These are phyloP conservation scores for Botrytis galanthina DNA, from an alignment of 2,329 filamentous ascomycete species.

Conservation along the genomic window DNA sequence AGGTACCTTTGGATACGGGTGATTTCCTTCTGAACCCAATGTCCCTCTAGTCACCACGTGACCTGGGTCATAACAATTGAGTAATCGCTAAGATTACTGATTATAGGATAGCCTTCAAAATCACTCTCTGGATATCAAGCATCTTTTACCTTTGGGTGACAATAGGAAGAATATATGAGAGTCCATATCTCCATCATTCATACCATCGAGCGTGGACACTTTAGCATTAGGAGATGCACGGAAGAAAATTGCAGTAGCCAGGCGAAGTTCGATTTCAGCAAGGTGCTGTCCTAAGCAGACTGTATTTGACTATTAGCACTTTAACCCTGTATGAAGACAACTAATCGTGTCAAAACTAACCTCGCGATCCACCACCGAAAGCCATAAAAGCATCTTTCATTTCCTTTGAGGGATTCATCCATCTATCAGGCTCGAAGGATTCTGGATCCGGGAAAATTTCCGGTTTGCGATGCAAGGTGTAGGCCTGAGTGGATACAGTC, in stretches of 20 bases:
- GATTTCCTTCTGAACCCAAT: too few species aligned
- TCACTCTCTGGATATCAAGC: neutral
- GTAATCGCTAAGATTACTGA: too few species aligned
- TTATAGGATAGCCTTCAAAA: too few species aligned
- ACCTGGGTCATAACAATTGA: too few species aligned
- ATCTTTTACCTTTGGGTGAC: neutral
- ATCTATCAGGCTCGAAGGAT: neutral
- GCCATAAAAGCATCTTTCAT: neutral
- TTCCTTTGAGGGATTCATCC: neutral
- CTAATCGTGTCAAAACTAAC: neutral
- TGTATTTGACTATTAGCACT: neutral
- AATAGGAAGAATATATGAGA: neutral
- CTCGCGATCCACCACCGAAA: neutral
- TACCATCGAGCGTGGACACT: neutral
- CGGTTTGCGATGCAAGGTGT: neutral
- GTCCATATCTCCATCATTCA: neutral
- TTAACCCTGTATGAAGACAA: neutral
- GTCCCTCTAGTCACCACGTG: too few species aligned
- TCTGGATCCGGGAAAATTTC: neutral
- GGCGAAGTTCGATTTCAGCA: neutral
- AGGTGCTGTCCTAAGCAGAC: neutral
- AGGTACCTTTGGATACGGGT: too few species aligned
- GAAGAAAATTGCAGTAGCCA: neutral
- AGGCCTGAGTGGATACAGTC: neutral
- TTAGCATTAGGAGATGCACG: neutral